These are phyloP conservation scores for Kodamaea hsintzibuensis DNA, from an alignment of 805 yeast genomes.

Conservation along the genomic window DNA sequence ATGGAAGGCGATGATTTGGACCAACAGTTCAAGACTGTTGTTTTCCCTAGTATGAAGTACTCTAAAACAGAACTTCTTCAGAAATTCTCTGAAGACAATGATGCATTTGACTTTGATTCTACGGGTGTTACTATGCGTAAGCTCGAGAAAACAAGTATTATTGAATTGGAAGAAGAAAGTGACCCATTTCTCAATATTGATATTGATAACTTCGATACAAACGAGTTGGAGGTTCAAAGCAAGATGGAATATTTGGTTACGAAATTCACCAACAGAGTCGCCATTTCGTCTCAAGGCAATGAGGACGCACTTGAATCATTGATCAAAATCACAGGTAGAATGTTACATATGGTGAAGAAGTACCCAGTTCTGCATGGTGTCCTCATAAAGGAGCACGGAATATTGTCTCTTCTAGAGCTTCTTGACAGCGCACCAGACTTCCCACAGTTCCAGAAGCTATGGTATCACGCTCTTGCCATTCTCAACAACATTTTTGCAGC, in stretches of 20 bases:
- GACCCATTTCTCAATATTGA: constrained; percentile 43
- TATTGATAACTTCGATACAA: constrained; percentile 39
- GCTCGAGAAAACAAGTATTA: background rate
- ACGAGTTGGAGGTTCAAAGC: constrained; percentile 41
- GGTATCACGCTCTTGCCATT: constrained; percentile 38
- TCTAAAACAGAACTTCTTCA: constrained; percentile 29
- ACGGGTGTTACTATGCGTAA: background rate
- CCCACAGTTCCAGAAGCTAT: constrained; percentile 32
- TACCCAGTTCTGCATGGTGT: constrained; percentile 41
- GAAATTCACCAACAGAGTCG: constrained; percentile 34
- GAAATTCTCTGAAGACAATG: constrained; percentile 31
- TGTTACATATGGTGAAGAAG: constrained; percentile 39
- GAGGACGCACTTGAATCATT: constrained; percentile 32
- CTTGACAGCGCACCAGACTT: constrained; percentile 36
- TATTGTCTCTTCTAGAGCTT: constrained; percentile 39
- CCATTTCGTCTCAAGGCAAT: constrained; percentile 28
- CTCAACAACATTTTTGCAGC: constrained; percentile 35
- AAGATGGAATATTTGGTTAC: constrained; percentile 39
- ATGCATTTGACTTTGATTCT: constrained; percentile 15
- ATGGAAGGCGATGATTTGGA: constrained; percentile 14
- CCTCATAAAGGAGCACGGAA: constrained; percentile 44
- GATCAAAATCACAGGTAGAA: constrained; percentile 37
- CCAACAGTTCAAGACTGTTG: constrained; percentile 11
- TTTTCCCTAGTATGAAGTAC: background rate
- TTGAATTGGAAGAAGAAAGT: constrained; percentile 22